Evolutionary conservation across 2,329 filamentous ascomycete genomes (phyloP), one percentile per base, ranked within the genome.

Genomic region (Zymoseptoria crescenta): DNA sequence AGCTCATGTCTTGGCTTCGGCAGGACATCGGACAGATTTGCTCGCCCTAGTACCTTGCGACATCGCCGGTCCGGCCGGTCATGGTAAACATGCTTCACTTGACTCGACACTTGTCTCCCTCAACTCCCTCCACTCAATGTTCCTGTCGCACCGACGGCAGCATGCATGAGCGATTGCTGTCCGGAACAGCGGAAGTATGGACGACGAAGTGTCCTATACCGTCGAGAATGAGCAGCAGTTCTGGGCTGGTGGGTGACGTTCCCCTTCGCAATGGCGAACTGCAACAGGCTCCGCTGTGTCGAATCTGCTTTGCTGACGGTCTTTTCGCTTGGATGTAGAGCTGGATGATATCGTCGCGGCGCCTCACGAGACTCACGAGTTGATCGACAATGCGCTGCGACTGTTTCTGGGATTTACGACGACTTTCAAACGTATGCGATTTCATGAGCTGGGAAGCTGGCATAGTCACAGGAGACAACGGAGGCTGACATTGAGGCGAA

Each of bases 331-430:
- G 16, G 10, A 55, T 19, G 53, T 67, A 89, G 87, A 87, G 74
- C 81, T 89, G 69, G 82, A 88, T 69, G 80, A 83, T 60, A 86
- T 88, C 68, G 78, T 88, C 64, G 81, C 80, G 57, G 76, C 77
- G 56, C 76, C 77, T 67, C 87, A 83, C 74, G 76, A 80, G 57
- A 80, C 80, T 59, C 82, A 87, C 73, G 82, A 85, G 68, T 75
- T 80, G 60, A 88, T 97, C 73, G 94, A 99, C 76, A 87, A 96
- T 74, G 83, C 87, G 62, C 80, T 99, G 65, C 89, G 94, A 66
- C 82, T 84, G 50, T 99, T 92, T 82, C 81, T 99, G 60, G 83
- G 85, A 64, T 83, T 96, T 67, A 87, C 89, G 41, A 85, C 88
- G 20, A 83, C 79, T 62, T 88, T 89, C 72, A 88, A 87, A 76